phyloP scores from a whole-genome alignment of 305 asterid genomes.

The Fraxinus xanthoxyloides region DNA sequence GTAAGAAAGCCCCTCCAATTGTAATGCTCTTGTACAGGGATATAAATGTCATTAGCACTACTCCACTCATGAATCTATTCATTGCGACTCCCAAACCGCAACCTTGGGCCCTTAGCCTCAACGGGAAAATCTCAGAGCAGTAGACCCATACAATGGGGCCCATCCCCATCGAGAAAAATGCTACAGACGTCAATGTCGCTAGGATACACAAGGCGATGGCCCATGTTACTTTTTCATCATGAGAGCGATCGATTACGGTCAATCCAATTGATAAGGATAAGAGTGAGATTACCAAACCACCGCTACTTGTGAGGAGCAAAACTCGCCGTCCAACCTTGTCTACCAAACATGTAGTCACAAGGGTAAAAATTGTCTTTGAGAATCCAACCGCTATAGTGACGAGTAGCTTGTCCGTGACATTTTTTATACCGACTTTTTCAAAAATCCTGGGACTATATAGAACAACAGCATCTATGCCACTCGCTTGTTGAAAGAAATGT shows the following conservation, averaged over 20 bases:
- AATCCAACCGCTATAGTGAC: constrained; percentile 31
- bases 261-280: constrained; percentile 10
- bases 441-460: constrained; percentile 30
- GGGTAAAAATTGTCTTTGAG: constrained; percentile 17
- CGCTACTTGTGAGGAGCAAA: constrained; percentile 27
- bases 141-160: constrained; percentile 41
- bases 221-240: constrained; percentile 11
- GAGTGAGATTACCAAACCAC: constrained; percentile 21
- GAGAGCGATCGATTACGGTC: constrained; percentile 24
- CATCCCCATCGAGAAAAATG: constrained; percentile 30
- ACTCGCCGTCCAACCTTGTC: constrained; percentile 33
- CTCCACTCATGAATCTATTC: constrained; percentile 22
- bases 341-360: constrained; percentile 26
- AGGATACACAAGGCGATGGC: constrained; percentile 21
- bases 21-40: constrained; percentile 3
- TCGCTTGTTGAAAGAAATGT: constrained; percentile 37
- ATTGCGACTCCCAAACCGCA: constrained; percentile 27
- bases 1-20: constrained; percentile 27
- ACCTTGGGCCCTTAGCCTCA: constrained; percentile 33
- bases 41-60: constrained; percentile 18
- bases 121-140: constrained; percentile 32
- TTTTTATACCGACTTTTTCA: constrained; percentile 28
- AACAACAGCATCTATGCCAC: constrained; percentile 32
- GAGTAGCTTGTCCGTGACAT: constrained; percentile 8
- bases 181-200: constrained; percentile 12